Evolutionary conservation across 352 stramenopile genomes (phyloP).

Genomic region (Phytophthora constricta): DNA sequence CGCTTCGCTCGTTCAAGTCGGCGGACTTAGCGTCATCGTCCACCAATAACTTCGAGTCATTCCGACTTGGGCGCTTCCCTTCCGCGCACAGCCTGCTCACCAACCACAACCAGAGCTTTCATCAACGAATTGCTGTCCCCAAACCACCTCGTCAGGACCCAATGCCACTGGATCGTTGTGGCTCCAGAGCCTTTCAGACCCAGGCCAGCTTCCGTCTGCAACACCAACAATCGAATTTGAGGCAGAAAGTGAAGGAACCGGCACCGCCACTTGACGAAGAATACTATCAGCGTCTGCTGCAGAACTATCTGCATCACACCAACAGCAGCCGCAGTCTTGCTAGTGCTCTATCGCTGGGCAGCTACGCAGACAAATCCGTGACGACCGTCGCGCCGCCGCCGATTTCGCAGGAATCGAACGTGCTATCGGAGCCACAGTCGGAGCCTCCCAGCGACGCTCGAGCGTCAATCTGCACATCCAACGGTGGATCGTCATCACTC

Average conservation of each 20-base stretch:
- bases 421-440: constrained; percentile 30
- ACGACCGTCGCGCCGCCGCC: constrained; percentile 26
- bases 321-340: constrained; percentile 54
- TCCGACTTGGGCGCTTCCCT: constrained; percentile 36
- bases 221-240: constrained; percentile 26
- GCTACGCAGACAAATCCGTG: constrained; percentile 34
- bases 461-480: constrained; percentile 25
- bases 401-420: constrained; percentile 34
- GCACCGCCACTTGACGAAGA: constrained; percentile 54
- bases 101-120: constrained; percentile 38
- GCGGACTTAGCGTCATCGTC: constrained; percentile 43
- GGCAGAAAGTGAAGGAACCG: constrained; percentile 28
- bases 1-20: constrained; percentile 58
- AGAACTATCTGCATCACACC: constrained; percentile 65
- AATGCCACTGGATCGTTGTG: constrained; percentile 18
- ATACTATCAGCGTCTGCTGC: constrained; percentile 71
- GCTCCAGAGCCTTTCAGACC: constrained; percentile 23
- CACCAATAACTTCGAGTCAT: constrained; percentile 36
- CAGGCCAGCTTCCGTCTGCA: constrained; percentile 41
- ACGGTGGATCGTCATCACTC: constrained; percentile 14
- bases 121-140: constrained; percentile 20
- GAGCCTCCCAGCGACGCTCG: constrained; percentile 29
- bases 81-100: constrained; percentile 37
- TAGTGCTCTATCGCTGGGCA: constrained; percentile 53
- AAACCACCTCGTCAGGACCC: constrained; percentile 21